Evolutionary conservation across 495 filamentous ascomycete genomes (phyloP), one percentile per base, ranked within the genome.

Genomic region (Parathielavia hyrcaniae): DNA sequence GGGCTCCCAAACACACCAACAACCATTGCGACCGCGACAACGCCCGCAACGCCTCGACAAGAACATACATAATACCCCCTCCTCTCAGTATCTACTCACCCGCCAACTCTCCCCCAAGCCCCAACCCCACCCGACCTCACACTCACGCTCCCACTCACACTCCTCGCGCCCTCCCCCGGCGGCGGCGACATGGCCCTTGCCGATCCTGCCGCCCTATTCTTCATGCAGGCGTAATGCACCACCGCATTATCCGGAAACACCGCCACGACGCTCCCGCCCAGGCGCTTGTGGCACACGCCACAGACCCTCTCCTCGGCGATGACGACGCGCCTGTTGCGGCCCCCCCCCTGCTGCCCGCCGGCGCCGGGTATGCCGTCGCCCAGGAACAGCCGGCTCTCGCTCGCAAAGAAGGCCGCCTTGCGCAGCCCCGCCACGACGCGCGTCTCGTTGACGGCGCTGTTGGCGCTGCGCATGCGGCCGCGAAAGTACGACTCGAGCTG

Each of bases 401-500:
- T 81, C 50, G 82, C 81, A 19, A 89, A 83, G 8, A 87, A 80
- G 57, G 86, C 80, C n/a, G 84, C 85, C 66, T 85, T 89, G 13
- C 85, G 75, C 60, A 98, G 67, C 20, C 82, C 83, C 2, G 84
- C 83, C 20, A 88, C 81, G n/a, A 97, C 81, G 17, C 85, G 79
- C 32, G 81, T 82, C 69, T 96, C 87, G 58, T 87, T 90, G 51
- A 91, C 78, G 5, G 87, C 76, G 16, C 84, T 85, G 63, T 88
- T 96, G 17, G 90, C 89, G n/a, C 83, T 82, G 34, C 95, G 86
- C 66, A 97, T 95, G 20, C 91, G 83, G 22, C 91, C 89, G 50
- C 84, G 84, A 77, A 98, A 97, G 70, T 98, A 98, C 12, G 84
- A 86, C 65, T 92, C 88, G 5, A 98, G 84, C 40, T 95, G 81